phyloP scores from a whole-genome alignment of 2,329 filamentous ascomycete species.

The Stenocarpella maydis region DNA sequence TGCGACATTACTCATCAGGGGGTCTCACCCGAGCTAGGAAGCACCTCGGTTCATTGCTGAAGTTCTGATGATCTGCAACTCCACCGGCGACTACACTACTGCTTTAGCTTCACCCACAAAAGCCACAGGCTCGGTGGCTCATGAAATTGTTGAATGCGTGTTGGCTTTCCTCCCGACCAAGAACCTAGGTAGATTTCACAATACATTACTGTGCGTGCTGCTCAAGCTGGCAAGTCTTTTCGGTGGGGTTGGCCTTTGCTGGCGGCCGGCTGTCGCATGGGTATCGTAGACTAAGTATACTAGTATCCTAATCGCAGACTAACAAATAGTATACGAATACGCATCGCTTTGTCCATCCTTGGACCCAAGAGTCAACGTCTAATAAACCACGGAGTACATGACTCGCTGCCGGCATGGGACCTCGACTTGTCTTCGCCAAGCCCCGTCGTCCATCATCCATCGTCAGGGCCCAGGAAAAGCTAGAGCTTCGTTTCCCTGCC shows the following conservation, averaged over 20 bases:
- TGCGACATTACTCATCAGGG: constrained; percentile 26
- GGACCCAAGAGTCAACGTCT: not conserved
- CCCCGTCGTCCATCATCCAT: not conserved
- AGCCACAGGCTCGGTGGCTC: not conserved
- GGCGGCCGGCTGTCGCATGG: constrained; percentile 7
- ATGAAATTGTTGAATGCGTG: constrained; percentile 10
- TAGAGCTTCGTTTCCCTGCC: not conserved
- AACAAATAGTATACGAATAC: no score
- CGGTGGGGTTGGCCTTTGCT: not conserved
- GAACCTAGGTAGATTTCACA: no score
- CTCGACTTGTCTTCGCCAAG: not conserved
- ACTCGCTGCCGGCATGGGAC: constrained; percentile 18
- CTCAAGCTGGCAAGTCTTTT: constrained; percentile 10
- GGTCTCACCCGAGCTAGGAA: constrained; percentile 14
- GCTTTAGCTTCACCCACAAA: not conserved
- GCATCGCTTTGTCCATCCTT: not conserved
- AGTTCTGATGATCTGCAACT: constrained; percentile 30
- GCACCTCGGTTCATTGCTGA: constrained; percentile 26
- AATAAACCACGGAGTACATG: no score
- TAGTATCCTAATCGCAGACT: no score
- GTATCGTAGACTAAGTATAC: no score
- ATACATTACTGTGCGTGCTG: not conserved
- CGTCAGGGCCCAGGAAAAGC: not conserved
- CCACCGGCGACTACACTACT: constrained; percentile 21
- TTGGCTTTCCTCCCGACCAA: not conserved